Conservation (phyloP, 306 rosid species). For the Macrotyloma uniflorum region DNA sequence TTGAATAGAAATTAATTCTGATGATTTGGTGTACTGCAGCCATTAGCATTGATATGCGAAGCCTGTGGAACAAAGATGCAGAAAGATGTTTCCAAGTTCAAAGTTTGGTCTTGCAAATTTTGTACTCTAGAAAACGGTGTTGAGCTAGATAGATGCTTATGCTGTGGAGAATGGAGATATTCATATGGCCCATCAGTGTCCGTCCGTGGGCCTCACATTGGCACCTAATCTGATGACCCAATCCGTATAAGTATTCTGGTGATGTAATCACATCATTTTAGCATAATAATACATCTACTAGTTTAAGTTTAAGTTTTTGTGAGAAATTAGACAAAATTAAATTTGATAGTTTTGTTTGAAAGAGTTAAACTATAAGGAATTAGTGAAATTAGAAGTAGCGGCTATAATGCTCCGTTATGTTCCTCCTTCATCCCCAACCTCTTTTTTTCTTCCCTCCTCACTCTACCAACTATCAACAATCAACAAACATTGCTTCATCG, state of each 20-base stretch:
- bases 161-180: conserved; percentile 66
- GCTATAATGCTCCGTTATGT: not conserved
- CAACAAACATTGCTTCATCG: too few relatives aligned
- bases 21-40: conserved; percentile 42
- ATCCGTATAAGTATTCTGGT: not conserved
- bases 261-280: not conserved
- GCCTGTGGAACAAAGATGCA: conserved; percentile 50
- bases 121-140: conserved; percentile 58
- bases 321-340: too few relatives aligned
- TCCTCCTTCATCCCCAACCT: too few relatives aligned
- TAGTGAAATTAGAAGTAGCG: not conserved
- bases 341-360: too few relatives aligned
- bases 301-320: too few relatives aligned
- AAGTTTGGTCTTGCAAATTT: conserved; percentile 65
- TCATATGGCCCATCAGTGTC: conserved; percentile 56
- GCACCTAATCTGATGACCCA: conserved; percentile 47
- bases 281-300: not conserved
- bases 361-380: too few relatives aligned
- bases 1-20: not conserved
- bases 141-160: conserved; percentile 56
- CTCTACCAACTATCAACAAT: too few relatives aligned
- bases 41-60: conserved; percentile 46
- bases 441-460: too few relatives aligned
- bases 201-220: conserved; percentile 38
- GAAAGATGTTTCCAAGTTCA: conserved; percentile 2